Evolutionary conservation across 2,329 filamentous ascomycete genomes (phyloP), one percentile per base, ranked within the genome.

Genomic region (Alternaria arbusti): DNA sequence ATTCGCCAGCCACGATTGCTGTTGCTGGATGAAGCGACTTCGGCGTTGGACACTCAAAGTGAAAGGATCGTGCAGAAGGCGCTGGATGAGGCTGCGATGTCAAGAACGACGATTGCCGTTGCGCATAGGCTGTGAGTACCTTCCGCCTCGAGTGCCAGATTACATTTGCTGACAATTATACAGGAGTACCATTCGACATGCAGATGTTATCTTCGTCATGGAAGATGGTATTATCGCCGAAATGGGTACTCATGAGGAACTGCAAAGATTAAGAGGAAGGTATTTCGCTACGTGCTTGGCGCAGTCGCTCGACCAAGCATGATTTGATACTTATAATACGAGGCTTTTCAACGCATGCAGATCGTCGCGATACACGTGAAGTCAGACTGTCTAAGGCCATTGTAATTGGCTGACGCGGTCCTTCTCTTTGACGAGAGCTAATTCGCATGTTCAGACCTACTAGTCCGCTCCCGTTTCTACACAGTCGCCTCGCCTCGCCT

Each of bases 11-110:
- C 90, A 0, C 80, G 62, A 22, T 72, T 89, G 4, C 74, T 89
- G 3, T 76, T 89, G 0, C 79, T 90, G 0, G 88, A 90, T 57
- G 87, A 89, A 73, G 87, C 88, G 4, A 89, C 87, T 0, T 45
- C 25, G 1, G 32, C 36, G 6, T 20, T 54, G 17, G 50, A 47
- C 2, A 28, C 43, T 12, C 22, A 55, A 5, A 7, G 79, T 80
- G 70, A 70, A 72, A 49, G 76, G 78, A 22, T 58, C 44, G 47
- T 28, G 30, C 50, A 56, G 55, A 45, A 51, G 49, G 47, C 61
- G 57, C 88, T 94, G 71, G 89, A 93, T 49, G 70, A 75, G 17
- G 81, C 83, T 84, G 40, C 74, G 71, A 22, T 86, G 6, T 71
- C 67, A 9, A 67, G 80, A 12, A 82, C 79, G 2, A 82, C 78